Conservation (phyloP, 768 basidiomycete species). For the Rickenella mellea region DNA sequence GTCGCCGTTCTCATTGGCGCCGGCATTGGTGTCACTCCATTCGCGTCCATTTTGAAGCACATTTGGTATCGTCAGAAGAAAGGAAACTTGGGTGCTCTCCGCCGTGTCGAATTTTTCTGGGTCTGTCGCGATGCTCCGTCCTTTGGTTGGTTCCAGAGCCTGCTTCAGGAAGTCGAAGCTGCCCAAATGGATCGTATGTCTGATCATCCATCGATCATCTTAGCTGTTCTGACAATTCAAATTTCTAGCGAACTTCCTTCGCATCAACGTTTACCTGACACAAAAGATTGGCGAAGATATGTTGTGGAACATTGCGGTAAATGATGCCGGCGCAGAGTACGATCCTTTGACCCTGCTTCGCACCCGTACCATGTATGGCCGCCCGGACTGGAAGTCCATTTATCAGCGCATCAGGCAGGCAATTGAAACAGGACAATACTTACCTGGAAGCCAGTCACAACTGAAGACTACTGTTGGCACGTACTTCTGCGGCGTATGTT, state of each 20-base stretch:
- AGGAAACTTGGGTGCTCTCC: constrained; percentile 68
- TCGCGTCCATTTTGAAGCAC: constrained; percentile 90
- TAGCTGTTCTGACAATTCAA: constrained; percentile 7
- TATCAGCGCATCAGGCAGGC: constrained; percentile 66
- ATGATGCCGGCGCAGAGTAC: constrained; percentile 76
- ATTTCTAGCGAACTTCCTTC: constrained; percentile 73
- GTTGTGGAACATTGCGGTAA: constrained; percentile 88
- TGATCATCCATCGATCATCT: background rate
- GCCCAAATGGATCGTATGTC: constrained; percentile 82
- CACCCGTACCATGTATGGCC: constrained; percentile 84
- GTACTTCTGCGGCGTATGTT: constrained; percentile 69
- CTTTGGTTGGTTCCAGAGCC: constrained; percentile 94
- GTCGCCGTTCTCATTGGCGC: constrained; percentile 90
- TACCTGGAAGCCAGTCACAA: constrained; percentile 70
- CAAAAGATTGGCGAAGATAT: constrained; percentile 80
- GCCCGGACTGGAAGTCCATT: constrained; percentile 83
- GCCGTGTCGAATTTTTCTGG: constrained; percentile 93
- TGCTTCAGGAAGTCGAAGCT: constrained; percentile 81
- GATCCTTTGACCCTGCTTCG: constrained; percentile 86
- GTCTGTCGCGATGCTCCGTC: constrained; percentile 89
- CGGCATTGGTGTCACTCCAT: constrained; percentile 94
- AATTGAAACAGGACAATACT: constrained; percentile 75
- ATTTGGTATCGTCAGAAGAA: constrained; percentile 90
- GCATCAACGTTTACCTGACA: constrained; percentile 86
- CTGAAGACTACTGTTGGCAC: constrained; percentile 80